These are phyloP conservation scores for Vigna angularis DNA, from an alignment of 306 rosid species.

Conservation along the genomic window DNA sequence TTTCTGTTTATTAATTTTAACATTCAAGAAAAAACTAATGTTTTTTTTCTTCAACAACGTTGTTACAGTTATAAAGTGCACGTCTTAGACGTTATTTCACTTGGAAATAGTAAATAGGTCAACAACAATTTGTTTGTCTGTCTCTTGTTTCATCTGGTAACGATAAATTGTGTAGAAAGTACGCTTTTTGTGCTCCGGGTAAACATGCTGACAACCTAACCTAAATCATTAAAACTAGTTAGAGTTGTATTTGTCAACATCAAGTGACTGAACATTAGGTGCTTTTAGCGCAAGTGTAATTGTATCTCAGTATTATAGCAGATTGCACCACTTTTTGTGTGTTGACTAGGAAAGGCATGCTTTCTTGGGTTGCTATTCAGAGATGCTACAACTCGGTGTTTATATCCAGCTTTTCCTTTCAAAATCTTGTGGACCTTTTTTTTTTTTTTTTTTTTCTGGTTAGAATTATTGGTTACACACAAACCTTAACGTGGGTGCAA, in stretches of 20 bases:
- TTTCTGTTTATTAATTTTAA: neutral
- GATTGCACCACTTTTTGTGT: constrained; percentile 7
- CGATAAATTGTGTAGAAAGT: neutral
- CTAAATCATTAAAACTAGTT: neutral
- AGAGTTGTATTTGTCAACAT: neutral
- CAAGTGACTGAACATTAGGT: neutral
- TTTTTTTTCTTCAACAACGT: neutral
- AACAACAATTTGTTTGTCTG: neutral
- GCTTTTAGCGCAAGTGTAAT: neutral
- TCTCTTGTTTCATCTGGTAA: neutral
- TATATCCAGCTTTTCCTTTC: neutral
- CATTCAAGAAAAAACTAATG: neutral
- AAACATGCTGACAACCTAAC: constrained; percentile 5
- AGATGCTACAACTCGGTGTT: constrained; percentile 14
- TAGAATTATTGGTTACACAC: neutral
- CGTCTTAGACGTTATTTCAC: neutral
- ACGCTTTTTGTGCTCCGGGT: neutral
- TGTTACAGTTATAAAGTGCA: neutral
- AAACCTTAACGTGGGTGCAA: constrained; percentile 25
- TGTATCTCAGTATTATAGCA: neutral
- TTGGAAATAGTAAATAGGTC: neutral
- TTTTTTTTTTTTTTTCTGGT: too few species aligned
- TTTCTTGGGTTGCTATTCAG: constrained; percentile 20
- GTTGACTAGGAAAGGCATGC: neutral
- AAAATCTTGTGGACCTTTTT: neutral